Evolutionary conservation across 306 rosid species (phyloP).

Genomic region (Ochetophila trinervis): DNA sequence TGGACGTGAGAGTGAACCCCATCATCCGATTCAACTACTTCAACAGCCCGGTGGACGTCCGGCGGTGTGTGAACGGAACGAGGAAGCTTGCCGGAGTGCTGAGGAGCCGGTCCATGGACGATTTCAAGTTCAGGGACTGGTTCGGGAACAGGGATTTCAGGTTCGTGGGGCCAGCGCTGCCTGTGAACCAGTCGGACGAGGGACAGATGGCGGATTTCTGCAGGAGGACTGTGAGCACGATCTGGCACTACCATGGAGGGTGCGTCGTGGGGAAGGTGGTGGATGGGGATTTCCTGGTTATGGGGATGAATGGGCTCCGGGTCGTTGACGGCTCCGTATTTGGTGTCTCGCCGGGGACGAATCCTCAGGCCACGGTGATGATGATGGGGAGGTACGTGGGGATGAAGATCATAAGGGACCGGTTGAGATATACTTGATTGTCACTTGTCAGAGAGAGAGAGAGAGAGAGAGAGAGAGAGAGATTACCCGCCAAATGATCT

Average conservation of each 20-base stretch:
- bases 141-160: conserved; percentile 56
- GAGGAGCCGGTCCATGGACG: conserved; percentile 54
- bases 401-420: conserved; percentile 40
- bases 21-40: conserved; percentile 83
- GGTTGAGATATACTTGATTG: conserved; percentile 22
- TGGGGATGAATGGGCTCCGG: conserved; percentile 57
- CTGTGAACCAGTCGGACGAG: conserved; percentile 32
- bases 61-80: conserved; percentile 74
- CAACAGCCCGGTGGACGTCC: conserved; percentile 44
- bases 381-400: conserved; percentile 89
- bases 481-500: too few species aligned
- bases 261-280: conserved; percentile 83
- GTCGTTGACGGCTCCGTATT: conserved; percentile 83
- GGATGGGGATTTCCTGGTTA: conserved; percentile 45
- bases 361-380: conserved; percentile 90
- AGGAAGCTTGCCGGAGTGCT: conserved; percentile 57
- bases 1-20: conserved; percentile 56
- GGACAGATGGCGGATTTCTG: conserved; percentile 67
- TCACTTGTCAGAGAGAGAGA: too few species aligned
- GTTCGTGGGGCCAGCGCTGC: conserved; percentile 75
- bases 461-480: too few species aligned
- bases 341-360: conserved; percentile 76
- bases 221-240: conserved; percentile 69
- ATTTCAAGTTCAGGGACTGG: conserved; percentile 56
- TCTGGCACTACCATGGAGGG: conserved; percentile 97